Conservation (phyloP, 495 filamentous ascomycete genomes). For the Tuber indicum region DNA sequence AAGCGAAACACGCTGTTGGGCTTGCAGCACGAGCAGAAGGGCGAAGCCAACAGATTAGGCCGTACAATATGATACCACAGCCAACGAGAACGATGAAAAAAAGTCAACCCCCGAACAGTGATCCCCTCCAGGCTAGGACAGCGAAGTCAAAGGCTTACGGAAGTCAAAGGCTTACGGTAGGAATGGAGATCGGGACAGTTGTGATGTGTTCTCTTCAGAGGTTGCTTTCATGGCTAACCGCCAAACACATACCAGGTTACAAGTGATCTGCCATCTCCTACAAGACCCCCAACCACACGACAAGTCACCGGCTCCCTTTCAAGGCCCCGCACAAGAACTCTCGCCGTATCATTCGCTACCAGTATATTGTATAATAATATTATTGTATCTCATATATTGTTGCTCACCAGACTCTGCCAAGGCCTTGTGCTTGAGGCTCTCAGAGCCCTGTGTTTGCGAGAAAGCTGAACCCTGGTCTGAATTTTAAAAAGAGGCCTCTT, state of each 20-base stretch:
- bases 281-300: background rate
- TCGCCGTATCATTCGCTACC: background rate
- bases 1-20: background rate
- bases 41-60: background rate
- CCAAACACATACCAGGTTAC: background rate
- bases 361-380: background rate
- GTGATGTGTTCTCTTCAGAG: background rate
- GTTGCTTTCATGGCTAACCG: background rate
- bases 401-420: background rate
- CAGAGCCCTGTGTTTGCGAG: background rate
- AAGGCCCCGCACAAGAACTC: background rate
- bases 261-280: background rate
- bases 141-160: background rate
- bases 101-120: background rate
- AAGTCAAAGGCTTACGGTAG: background rate
- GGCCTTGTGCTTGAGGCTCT: background rate
- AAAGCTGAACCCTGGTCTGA: background rate
- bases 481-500: background rate
- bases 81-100: background rate
- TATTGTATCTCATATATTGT: background rate
- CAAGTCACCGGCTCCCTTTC: background rate
- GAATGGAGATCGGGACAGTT: background rate
- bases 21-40: background rate
- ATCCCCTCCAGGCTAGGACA: background rate
- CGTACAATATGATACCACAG: background rate